Percentiles rank a stretch among this genome's conserved stretches.
These are phyloP conservation scores for Epithele typhae DNA, from an alignment of 768 basidiomycete genomes.

Conservation along the genomic window DNA sequence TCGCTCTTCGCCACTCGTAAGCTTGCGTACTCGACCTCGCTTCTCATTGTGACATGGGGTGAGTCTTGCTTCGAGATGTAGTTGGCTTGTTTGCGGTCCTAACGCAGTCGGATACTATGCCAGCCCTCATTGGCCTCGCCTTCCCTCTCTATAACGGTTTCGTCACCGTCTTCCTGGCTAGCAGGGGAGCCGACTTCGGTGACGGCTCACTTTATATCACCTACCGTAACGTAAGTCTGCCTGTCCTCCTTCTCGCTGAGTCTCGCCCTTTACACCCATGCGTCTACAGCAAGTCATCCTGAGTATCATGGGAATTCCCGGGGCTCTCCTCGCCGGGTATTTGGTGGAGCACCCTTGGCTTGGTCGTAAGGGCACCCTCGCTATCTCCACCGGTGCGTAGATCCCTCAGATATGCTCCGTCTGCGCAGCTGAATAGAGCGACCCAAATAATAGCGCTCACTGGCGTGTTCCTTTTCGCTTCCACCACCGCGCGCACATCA, in stretches of 20 bases:
- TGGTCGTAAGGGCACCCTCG: constrained; percentile 48
- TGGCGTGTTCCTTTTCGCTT: constrained; percentile 50
- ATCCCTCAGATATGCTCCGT: constrained; percentile 18
- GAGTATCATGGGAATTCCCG: constrained; percentile 51
- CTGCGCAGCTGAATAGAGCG: too few species aligned
- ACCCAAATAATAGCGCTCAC: constrained; percentile 41
- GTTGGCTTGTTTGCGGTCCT: too few species aligned
- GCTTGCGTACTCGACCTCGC: constrained; percentile 46
- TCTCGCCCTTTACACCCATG: neutral
- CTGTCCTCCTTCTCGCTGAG: too few species aligned
- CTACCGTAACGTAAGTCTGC: constrained; percentile 56
- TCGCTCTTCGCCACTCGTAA: constrained; percentile 49
- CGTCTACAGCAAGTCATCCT: constrained; percentile 43
- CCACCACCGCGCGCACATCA: constrained; percentile 49
- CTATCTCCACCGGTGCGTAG: constrained; percentile 41
- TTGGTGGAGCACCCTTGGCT: constrained; percentile 44
- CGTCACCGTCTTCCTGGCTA: constrained; percentile 50
- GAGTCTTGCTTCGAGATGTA: constrained; percentile 19
- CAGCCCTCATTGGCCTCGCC: constrained; percentile 70
- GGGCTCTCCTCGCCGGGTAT: constrained; percentile 49
- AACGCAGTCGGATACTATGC: too few species aligned
- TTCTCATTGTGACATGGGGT: constrained; percentile 53
- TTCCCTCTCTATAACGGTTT: constrained; percentile 59
- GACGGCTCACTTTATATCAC: constrained; percentile 66
- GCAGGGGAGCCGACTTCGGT: constrained; percentile 60